A percentile compares a stretch with the other conserved stretches of the same genome.
Evolutionary conservation across 441 rosid species (phyloP).

Genomic region (Aleurites moluccanus): DNA sequence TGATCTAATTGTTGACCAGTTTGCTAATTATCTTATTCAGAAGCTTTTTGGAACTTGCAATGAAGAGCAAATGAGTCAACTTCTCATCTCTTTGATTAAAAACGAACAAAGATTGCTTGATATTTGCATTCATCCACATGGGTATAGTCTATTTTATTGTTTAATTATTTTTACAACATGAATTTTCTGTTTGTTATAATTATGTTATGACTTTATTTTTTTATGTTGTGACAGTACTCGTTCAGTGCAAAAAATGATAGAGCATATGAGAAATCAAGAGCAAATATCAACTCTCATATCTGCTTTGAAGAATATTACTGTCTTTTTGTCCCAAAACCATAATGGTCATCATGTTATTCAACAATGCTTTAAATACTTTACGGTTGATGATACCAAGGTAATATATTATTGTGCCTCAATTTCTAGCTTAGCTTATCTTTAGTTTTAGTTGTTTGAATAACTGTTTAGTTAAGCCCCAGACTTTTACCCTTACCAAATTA

Average conservation of each 20-base stretch:
- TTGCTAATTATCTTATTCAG: constrained; percentile 35
- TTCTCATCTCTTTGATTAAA: constrained; percentile 16
- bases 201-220: neutral
- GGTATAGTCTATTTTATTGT: constrained; percentile 28
- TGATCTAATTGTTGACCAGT: constrained; percentile 33
- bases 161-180: neutral
- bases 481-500: too few species aligned
- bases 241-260: constrained; percentile 38
- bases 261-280: constrained; percentile 10
- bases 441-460: too few species aligned
- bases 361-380: constrained; percentile 34
- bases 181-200: neutral
- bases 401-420: neutral
- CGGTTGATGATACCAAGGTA: constrained; percentile 37
- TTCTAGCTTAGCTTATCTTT: too few species aligned
- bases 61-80: constrained; percentile 31
- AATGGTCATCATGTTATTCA: constrained; percentile 41
- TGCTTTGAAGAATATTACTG: constrained; percentile 26
- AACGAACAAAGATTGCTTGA: constrained; percentile 19
- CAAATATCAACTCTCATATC: constrained; percentile 26
- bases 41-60: constrained; percentile 33
- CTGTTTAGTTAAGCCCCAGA: too few species aligned
- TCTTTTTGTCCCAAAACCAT: constrained; percentile 25
- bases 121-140: constrained; percentile 34
- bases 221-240: constrained; percentile 31